Evolutionary conservation across 352 stramenopile genomes (phyloP).

Genomic region (Phytophthora pluvialis): DNA sequence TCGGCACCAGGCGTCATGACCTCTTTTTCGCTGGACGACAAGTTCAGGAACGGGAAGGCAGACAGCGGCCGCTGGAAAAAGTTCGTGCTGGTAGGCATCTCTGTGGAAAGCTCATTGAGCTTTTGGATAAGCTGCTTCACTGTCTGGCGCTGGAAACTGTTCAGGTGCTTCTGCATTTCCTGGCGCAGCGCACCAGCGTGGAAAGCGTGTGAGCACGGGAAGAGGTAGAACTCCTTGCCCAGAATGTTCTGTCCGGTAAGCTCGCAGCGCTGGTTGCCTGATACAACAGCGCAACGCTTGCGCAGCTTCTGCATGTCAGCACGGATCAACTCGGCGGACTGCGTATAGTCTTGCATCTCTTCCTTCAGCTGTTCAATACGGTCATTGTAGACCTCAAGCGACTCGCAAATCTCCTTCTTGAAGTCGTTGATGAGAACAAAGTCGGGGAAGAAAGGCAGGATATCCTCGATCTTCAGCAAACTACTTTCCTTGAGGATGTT

Average conservation of each 20-base stretch:
- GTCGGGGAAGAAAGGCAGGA: constrained; percentile 95
- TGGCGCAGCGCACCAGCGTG: constrained; percentile 89
- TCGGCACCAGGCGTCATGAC: constrained; percentile 57
- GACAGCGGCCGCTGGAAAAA: constrained; percentile 80
- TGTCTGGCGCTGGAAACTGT: constrained; percentile 89
- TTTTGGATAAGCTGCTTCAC: constrained; percentile 92
- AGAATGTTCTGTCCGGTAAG: constrained; percentile 90
- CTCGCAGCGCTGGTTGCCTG: constrained; percentile 90
- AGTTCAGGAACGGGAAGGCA: constrained; percentile 67
- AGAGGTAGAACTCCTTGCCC: constrained; percentile 94
- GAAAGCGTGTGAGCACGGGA: constrained; percentile 95
- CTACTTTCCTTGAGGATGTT: constrained; percentile 88
- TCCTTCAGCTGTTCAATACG: constrained; percentile 92
- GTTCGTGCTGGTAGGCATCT: constrained; percentile 71
- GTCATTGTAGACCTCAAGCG: constrained; percentile 91
- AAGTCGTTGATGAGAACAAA: constrained; percentile 96
- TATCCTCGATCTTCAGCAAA: constrained; percentile 94
- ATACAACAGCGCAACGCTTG: constrained; percentile 86
- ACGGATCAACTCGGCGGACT: constrained; percentile 90
- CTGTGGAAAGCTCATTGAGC: constrained; percentile 84
- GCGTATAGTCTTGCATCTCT: constrained; percentile 94
- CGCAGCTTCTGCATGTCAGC: constrained; percentile 90
- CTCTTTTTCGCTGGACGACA: constrained; percentile 77
- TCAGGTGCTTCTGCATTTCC: constrained; percentile 91
- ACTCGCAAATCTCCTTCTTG: constrained; percentile 95